Conservation (phyloP, 257 asterid species). For the Asclepias syriaca region DNA sequence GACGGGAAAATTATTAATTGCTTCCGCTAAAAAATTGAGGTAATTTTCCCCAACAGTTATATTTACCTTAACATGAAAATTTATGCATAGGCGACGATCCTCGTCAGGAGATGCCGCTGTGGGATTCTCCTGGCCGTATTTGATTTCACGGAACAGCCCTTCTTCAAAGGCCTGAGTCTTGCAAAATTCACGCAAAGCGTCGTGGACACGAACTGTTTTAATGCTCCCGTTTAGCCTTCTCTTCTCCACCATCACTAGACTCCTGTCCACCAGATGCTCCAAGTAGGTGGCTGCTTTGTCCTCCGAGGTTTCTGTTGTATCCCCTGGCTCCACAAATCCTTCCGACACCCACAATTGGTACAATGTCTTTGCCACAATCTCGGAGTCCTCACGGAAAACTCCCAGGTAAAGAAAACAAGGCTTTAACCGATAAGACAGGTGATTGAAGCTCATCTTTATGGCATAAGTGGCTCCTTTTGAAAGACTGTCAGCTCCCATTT, state of each 20-base stretch:
- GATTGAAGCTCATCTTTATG: slow-evolving; percentile 14
- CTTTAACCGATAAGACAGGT: slow-evolving; percentile 13
- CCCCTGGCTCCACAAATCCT: slow-evolving; percentile 15
- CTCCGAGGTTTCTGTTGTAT: not conserved
- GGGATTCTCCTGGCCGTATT: not conserved
- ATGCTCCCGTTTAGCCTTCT: slow-evolving; percentile 15
- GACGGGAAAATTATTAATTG: too few relatives aligned
- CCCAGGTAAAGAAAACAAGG: slow-evolving; percentile 26
- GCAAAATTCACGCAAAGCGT: slow-evolving; percentile 26
- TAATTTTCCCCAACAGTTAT: too few relatives aligned
- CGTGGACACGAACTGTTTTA: slow-evolving; percentile 20
- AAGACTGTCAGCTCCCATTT: slow-evolving; percentile 11
- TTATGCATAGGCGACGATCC: slow-evolving; percentile 16
- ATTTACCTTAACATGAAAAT: slow-evolving; percentile 5
- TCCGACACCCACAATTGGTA: slow-evolving; percentile 21
- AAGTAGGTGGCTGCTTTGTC: slow-evolving; percentile 17
- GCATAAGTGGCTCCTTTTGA: not conserved
- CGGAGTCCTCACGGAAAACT: slow-evolving; percentile 18
- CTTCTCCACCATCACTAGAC: slow-evolving; percentile 19
- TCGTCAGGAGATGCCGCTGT: not conserved
- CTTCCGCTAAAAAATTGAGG: too few relatives aligned
- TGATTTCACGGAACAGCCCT: slow-evolving; percentile 15
- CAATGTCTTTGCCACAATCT: slow-evolving; percentile 15
- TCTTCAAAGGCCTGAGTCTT: slow-evolving; percentile 8
- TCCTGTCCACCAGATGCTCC: slow-evolving; percentile 14